Evolutionary conservation across 306 rosid species (phyloP).

Genomic region (Echinosophora koreensis): DNA sequence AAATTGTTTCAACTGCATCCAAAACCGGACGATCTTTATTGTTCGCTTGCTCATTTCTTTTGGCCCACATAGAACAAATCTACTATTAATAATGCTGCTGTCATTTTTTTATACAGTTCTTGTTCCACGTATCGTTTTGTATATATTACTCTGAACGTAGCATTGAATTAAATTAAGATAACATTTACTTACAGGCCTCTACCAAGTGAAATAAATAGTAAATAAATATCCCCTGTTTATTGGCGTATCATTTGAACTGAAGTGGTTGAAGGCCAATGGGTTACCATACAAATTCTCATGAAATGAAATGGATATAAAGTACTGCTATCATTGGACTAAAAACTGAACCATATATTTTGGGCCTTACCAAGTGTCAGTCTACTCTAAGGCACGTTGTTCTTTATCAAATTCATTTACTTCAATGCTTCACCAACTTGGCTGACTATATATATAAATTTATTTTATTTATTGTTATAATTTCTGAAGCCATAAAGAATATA

Average conservation of each 20-base stretch:
- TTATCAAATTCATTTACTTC: constrained; percentile 11
- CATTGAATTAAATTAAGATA: constrained; percentile 9
- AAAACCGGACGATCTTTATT: constrained; percentile 12
- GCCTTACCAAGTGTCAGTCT: not conserved
- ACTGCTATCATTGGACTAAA: not conserved
- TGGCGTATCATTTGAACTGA: not conserved
- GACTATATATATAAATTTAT: not conserved
- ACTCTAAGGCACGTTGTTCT: not conserved
- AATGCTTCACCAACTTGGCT: constrained; percentile 35
- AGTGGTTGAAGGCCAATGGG: not conserved
- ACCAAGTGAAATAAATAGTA: not conserved
- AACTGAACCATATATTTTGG: constrained; percentile 3
- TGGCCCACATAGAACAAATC: constrained; percentile 35
- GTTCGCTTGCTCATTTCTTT: constrained; percentile 9
- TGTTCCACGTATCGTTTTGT: constrained; percentile 9
- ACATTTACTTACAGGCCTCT: not conserved
- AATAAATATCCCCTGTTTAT: constrained; percentile 12
- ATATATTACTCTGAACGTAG: not conserved
- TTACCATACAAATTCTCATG: not conserved
- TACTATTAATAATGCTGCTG: not conserved
- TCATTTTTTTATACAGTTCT: constrained; percentile 24
- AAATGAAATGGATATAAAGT: not conserved
- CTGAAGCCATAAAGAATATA: not conserved
- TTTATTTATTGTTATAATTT: not conserved
- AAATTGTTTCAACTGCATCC: constrained; percentile 41